Percentiles rank a stretch among this genome's conserved stretches.
These are phyloP conservation scores for Suhomyces pyralidae DNA, from an alignment of 805 yeast species.

Conservation along the genomic window DNA sequence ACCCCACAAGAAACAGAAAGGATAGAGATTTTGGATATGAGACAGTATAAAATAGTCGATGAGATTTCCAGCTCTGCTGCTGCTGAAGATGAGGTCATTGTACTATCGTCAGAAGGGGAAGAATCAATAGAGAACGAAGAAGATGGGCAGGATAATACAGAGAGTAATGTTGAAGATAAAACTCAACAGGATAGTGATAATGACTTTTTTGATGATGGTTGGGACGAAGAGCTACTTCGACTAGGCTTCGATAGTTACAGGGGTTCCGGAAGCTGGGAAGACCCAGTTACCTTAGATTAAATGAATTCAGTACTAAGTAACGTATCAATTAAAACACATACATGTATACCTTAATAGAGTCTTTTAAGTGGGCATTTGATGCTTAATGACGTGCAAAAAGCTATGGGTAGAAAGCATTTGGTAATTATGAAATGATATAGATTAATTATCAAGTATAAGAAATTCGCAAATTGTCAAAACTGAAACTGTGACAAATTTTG, in stretches of 20 bases:
- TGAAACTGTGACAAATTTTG: too few relatives aligned
- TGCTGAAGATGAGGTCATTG: slow-evolving; percentile 22
- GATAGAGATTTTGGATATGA: slow-evolving; percentile 35
- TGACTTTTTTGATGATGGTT: slow-evolving; percentile 27
- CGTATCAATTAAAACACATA: too few relatives aligned
- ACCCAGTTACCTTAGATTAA: slow-evolving; percentile 38
- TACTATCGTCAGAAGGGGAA: slow-evolving; percentile 32
- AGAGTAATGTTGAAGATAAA: background rate
- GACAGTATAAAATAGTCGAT: slow-evolving; percentile 32
- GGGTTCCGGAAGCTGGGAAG: slow-evolving; percentile 38
- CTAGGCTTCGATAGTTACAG: slow-evolving; percentile 9
- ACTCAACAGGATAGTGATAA: slow-evolving; percentile 9
- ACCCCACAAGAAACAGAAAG: slow-evolving; percentile 33
- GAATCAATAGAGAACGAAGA: slow-evolving; percentile 5
- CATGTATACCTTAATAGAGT: too few relatives aligned
- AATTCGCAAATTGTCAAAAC: background rate
- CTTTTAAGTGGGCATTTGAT: too few relatives aligned
- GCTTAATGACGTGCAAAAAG: too few relatives aligned
- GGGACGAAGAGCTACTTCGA: slow-evolving; percentile 25
- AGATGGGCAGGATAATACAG: too few relatives aligned
- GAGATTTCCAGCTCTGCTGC: slow-evolving; percentile 14
- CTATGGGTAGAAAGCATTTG: too few relatives aligned
- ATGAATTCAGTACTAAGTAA: too few relatives aligned
- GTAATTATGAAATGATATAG: background rate
- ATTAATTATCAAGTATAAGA: background rate